Base-by-base conservation (phyloP, 1,284 basidiomycete species). In the Sporisorium reilianum region DNA sequence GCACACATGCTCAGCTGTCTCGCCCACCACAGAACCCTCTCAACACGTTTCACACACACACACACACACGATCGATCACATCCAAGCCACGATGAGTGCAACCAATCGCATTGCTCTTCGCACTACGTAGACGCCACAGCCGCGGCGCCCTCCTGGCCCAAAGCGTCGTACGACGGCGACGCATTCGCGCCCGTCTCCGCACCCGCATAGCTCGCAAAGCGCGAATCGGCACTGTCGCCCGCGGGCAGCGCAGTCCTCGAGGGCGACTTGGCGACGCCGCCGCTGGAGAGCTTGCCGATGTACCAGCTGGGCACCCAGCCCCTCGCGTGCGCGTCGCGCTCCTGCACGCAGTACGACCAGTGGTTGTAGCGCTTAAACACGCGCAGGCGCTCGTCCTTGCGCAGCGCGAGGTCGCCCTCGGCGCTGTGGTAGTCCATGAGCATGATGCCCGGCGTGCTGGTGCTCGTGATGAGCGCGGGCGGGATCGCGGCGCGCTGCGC, bases 331-430 rank as follows among this genome's bases (percentile, higher is more conserved):
- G 53, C 59, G n/a, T 69, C 71, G 1, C 76, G 61, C 51, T 85
- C 84, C 52, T 79, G 79, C 12, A 85, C 82, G 50, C 81, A 82
- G 86, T 94, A 95, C 85, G 91, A 94, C 94, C 95, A 97, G 87
- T 96, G 93, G 77, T 97, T 97, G 85, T 97, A 98, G 12, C 83
- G 90, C 87, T 97, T 99, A 87, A 97, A 97, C 49, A 99, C 95
- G 67, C 94, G 88, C 66, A 99, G 83, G 20, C 89, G 87, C 82
- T 97, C 93, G 75, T 94, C 94, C 84, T 95, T 95, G 58, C 88
- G 88, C 42, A 98, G 86, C 75, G 92, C 90, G 73, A 97, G 86
- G 85, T 97, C 94, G 78, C 95, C 94, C 8, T 93, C 91, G 1
- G 62, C 59, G 85, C 92, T 91, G 84, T 90, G 89, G 85, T 97